These are phyloP conservation scores for Astragalus membranaceus DNA, from an alignment of 306 rosid genomes.

Conservation along the genomic window DNA sequence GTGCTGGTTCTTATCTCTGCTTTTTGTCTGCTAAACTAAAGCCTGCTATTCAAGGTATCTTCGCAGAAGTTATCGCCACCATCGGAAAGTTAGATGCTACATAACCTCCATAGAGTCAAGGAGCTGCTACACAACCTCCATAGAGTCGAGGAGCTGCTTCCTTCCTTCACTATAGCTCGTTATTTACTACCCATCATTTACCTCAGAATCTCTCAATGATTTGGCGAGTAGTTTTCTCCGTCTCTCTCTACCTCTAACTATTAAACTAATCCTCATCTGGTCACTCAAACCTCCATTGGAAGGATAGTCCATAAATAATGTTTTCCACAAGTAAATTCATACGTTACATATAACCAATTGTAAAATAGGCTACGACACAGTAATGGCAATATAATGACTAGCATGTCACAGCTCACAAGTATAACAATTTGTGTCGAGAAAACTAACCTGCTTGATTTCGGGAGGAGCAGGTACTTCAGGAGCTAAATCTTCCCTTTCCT, in stretches of 20 bases:
- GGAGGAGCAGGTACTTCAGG: conserved; percentile 98
- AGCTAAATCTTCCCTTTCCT: conserved; percentile 94
- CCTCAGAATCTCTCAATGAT: neutral
- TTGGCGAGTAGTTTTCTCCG: neutral
- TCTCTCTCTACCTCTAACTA: neutral
- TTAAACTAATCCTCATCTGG: neutral
- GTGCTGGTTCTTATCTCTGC: too few species aligned
- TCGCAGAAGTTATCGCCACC: too few species aligned
- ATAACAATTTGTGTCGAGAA: neutral
- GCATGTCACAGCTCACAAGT: neutral
- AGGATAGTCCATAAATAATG: neutral
- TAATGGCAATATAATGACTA: neutral
- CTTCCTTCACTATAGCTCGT: too few species aligned
- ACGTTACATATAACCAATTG: neutral
- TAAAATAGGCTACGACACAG: neutral
- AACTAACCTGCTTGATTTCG: conserved; percentile 87
- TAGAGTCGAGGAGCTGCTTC: too few species aligned
- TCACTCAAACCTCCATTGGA: neutral
- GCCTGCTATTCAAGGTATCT: too few species aligned
- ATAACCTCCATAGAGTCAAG: too few species aligned
- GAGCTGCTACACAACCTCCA: too few species aligned
- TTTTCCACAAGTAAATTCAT: neutral
- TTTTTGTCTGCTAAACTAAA: too few species aligned
- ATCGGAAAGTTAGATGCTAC: too few species aligned
- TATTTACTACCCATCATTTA: neutral